These are phyloP conservation scores for Borealophlyctis nickersoniae DNA, from an alignment of 192 early-diverging fungal genomes.

Conservation along the genomic window DNA sequence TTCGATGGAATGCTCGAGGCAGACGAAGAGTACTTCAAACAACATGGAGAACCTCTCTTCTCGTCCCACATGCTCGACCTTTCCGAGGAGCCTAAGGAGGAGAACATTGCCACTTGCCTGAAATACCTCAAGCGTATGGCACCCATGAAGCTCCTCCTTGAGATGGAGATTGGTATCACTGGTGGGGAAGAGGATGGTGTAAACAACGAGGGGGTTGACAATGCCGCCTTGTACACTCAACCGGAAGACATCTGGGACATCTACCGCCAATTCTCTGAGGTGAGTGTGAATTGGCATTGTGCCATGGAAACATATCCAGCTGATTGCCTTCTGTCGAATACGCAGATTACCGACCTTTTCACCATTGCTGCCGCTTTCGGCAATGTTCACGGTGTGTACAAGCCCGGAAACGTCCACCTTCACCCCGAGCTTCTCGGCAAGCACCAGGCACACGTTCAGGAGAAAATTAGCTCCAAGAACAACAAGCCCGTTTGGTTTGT, in stretches of 20 bases:
- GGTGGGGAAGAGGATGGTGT: conserved; percentile 99
- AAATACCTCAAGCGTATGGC: conserved; percentile 93
- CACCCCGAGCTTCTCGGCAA: conserved; percentile 88
- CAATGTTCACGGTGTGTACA: conserved; percentile 96
- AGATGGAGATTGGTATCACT: conserved; percentile 99
- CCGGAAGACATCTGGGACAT: conserved; percentile 96
- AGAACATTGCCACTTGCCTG: conserved; percentile 87
- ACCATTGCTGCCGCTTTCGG: conserved; percentile 96
- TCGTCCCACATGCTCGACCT: conserved; percentile 98
- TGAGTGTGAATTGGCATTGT: conserved; percentile 2
- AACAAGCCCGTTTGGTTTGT: conserved; percentile 90
- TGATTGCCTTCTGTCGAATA: neutral
- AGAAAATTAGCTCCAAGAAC: conserved; percentile 55
- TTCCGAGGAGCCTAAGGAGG: conserved; percentile 88
- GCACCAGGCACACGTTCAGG: conserved; percentile 80
- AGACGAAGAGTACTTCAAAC: conserved; percentile 92
- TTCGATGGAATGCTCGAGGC: conserved; percentile 95
- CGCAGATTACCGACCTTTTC: conserved; percentile 73
- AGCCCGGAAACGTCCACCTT: conserved; percentile 90
- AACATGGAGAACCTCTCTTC: conserved; percentile 92
- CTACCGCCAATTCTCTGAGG: conserved; percentile 80
- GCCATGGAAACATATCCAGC: neutral
- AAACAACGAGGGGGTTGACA: conserved; percentile 91
- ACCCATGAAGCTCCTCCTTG: conserved; percentile 80
- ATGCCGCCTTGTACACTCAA: conserved; percentile 87